Evolutionary conservation across 2,329 filamentous ascomycete genomes (phyloP).

Genomic region (Nectriaceae sp.): DNA sequence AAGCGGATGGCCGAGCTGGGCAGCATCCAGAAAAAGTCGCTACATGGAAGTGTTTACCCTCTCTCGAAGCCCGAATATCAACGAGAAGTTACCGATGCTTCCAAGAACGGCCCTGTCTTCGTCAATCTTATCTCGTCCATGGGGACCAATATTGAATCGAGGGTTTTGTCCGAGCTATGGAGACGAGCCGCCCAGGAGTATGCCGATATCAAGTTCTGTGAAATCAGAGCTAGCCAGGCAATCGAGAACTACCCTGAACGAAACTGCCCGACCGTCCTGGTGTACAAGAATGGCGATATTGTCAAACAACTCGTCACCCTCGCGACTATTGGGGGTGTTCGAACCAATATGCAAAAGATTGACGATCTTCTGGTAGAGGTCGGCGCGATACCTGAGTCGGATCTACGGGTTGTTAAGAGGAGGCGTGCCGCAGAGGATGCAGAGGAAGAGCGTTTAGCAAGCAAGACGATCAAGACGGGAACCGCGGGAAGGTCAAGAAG

Average conservation of each 20-base stretch:
- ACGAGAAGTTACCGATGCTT: constrained; percentile 89
- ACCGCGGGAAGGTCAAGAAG: constrained; percentile 46
- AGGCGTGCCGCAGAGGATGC: constrained; percentile 61
- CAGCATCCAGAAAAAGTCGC: constrained; percentile 70
- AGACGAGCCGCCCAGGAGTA: constrained; percentile 80
- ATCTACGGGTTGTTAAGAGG: constrained; percentile 72
- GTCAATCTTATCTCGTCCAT: constrained; percentile 81
- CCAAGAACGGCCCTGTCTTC: constrained; percentile 66
- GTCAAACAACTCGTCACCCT: constrained; percentile 90
- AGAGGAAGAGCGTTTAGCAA: constrained; percentile 55
- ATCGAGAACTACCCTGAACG: constrained; percentile 95
- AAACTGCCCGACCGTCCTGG: constrained; percentile 91
- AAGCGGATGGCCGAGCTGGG: constrained; percentile 85
- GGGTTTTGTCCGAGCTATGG: constrained; percentile 84
- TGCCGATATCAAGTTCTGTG: constrained; percentile 95
- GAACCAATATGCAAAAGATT: constrained; percentile 71
- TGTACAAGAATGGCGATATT: constrained; percentile 93
- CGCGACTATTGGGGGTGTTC: constrained; percentile 72
- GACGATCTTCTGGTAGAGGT: constrained; percentile 81
- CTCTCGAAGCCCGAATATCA: constrained; percentile 93
- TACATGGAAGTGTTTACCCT: constrained; percentile 90
- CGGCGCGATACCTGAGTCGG: constrained; percentile 76
- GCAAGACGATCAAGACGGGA: constrained; percentile 54
- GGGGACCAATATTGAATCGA: constrained; percentile 82
- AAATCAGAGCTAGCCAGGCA: constrained; percentile 88